Evolutionary conservation across 495 filamentous ascomycete species (phyloP).

Genomic region (Aspergillus homomorphus): DNA sequence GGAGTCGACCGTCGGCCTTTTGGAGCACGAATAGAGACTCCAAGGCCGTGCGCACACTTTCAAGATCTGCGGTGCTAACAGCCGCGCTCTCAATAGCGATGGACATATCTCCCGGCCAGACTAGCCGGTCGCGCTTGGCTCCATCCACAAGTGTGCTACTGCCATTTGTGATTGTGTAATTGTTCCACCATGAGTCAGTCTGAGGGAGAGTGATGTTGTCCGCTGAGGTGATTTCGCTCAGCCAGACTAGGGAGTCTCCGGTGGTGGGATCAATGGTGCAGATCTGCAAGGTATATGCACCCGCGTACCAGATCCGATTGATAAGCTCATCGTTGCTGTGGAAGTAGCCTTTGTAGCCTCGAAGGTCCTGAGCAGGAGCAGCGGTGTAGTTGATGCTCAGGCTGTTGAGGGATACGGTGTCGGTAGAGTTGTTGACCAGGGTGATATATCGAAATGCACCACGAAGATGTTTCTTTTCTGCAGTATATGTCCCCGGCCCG

Average conservation of each 20-base stretch:
- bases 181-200: slow-evolving; percentile 29
- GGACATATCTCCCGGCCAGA: slow-evolving; percentile 59
- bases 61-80: slow-evolving; percentile 53
- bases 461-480: slow-evolving; percentile 32
- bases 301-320: slow-evolving; percentile 63
- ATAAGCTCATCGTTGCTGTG: slow-evolving; percentile 53
- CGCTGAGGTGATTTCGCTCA: slow-evolving; percentile 19
- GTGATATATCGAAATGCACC: slow-evolving; percentile 47
- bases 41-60: slow-evolving; percentile 52
- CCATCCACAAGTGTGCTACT: slow-evolving; percentile 50
- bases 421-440: slow-evolving; percentile 26
- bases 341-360: slow-evolving; percentile 58
- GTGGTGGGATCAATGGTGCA: slow-evolving; percentile 50
- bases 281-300: slow-evolving; percentile 59
- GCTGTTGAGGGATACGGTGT: slow-evolving; percentile 15
- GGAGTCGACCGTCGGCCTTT: slow-evolving; percentile 37
- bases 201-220: slow-evolving; percentile 20
- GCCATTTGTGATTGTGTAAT: slow-evolving; percentile 45
- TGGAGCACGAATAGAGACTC: slow-evolving; percentile 52
- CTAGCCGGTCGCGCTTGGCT: slow-evolving; percentile 54
- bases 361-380: slow-evolving; percentile 48
- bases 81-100: slow-evolving; percentile 48
- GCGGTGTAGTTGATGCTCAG: slow-evolving; percentile 30
- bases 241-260: slow-evolving; percentile 46
- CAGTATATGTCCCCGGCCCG: slow-evolving; percentile 29